A percentile compares a stretch with the other conserved stretches of the same genome.
These are phyloP conservation scores for Trichoderma erinaceum DNA, from an alignment of 495 filamentous ascomycete species.

Conservation along the genomic window DNA sequence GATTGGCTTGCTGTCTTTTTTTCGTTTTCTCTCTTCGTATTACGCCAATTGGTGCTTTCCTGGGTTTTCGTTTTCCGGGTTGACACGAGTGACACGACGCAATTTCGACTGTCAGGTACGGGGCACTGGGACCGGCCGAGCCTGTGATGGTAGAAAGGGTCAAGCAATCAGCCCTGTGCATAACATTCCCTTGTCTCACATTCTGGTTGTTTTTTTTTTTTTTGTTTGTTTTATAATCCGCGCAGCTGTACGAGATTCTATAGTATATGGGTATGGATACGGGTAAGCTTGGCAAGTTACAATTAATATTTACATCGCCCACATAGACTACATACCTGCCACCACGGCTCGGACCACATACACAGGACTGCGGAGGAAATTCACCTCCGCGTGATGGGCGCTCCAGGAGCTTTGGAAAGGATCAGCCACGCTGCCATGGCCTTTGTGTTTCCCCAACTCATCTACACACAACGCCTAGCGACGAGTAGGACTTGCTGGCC, in stretches of 20 bases:
- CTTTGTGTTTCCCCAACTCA: not conserved
- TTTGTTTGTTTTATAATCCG: not conserved
- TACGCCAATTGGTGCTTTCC: not conserved
- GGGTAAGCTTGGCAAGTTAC: not conserved
- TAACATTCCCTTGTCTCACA: not conserved
- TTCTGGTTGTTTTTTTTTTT: not conserved
- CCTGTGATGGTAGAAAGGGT: not conserved
- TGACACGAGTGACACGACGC: slow-evolving; percentile 9
- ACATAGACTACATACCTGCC: not conserved
- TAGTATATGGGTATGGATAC: not conserved
- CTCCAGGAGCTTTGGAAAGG: slow-evolving; percentile 1
- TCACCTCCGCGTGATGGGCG: not conserved
- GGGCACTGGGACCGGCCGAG: not conserved
- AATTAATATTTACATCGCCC: not conserved
- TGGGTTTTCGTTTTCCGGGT: not conserved
- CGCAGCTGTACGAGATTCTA: slow-evolving; percentile 1
- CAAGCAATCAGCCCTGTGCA: not conserved
- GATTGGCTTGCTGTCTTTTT: not conserved
- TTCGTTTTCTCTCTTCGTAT: not conserved
- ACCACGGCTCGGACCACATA: not conserved
- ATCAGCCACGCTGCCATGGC: not conserved
- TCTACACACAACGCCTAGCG: not conserved
- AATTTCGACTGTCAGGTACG: not conserved
- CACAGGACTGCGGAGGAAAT: not conserved
- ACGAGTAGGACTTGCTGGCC: no score